phyloP scores from a whole-genome alignment of 306 rosid genomes.

The Ormosia semicastrata region DNA sequence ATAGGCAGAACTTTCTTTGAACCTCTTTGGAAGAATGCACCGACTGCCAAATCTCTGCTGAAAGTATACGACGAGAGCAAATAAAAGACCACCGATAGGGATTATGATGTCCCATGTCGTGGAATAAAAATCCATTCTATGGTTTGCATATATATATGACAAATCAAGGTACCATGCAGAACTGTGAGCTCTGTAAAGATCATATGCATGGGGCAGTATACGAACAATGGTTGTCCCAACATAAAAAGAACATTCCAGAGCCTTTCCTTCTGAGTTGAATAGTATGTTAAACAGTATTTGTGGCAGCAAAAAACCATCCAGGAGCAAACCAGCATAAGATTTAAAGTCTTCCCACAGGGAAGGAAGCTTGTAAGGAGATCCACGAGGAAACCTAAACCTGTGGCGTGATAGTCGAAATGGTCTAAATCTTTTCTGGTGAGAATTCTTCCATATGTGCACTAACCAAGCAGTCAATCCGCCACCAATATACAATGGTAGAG shows the following conservation, averaged over 20 bases:
- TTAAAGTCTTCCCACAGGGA: constrained; percentile 67
- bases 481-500: constrained; percentile 58
- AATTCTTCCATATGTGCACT: constrained; percentile 45
- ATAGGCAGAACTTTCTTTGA: constrained; percentile 48
- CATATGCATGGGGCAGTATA: constrained; percentile 85
- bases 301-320: constrained; percentile 82
- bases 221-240: constrained; percentile 71
- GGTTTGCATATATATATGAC: constrained; percentile 74
- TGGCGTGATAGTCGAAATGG: constrained; percentile 45
- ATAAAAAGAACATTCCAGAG: constrained; percentile 55
- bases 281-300: constrained; percentile 64
- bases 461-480: constrained; percentile 64
- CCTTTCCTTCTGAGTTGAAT: constrained; percentile 49
- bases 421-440: constrained; percentile 25
- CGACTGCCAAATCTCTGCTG: constrained; percentile 88
- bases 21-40: constrained; percentile 65
- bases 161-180: constrained; percentile 56
- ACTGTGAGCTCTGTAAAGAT: constrained; percentile 73
- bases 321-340: constrained; percentile 70
- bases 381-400: constrained; percentile 28
- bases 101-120: constrained; percentile 86
- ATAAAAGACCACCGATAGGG: constrained; percentile 52
- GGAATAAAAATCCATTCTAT: constrained; percentile 70
- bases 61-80: constrained; percentile 58
- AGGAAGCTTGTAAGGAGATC: constrained; percentile 28